Percentiles rank a stretch among this genome's conserved stretches.
phyloP scores from a whole-genome alignment of 768 basidiomycete species.

The Ramaria sp. region DNA sequence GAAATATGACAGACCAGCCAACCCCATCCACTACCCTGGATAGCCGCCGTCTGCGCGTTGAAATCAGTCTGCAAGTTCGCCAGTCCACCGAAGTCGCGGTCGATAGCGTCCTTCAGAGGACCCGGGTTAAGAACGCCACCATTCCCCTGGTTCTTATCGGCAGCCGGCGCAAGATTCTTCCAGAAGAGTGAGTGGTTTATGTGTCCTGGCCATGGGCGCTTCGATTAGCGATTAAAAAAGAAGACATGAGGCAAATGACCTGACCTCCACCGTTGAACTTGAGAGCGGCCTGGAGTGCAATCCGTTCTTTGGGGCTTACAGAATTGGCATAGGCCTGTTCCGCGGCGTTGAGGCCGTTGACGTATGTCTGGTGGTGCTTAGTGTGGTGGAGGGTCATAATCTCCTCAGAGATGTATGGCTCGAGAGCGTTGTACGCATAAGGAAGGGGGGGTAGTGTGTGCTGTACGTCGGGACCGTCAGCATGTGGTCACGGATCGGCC shows the following conservation, averaged over 20 bases:
- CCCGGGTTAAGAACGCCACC: conserved; percentile 55
- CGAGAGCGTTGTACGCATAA: conserved; percentile 80
- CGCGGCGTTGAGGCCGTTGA: conserved; percentile 85
- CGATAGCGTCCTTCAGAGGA: conserved; percentile 56
- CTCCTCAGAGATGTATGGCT: conserved; percentile 84
- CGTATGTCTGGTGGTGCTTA: conserved; percentile 94
- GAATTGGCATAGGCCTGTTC: conserved; percentile 66
- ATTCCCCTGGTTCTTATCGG: conserved; percentile 38
- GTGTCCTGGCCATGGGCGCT: conserved; percentile 35
- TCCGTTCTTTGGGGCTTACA: conserved; percentile 62
- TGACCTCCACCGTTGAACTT: conserved; percentile 94
- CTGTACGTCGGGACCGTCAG: background rate
- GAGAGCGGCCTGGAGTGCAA: conserved; percentile 81
- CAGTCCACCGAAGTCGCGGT: conserved; percentile 51
- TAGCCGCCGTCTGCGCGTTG: conserved; percentile 73
- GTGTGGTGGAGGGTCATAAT: conserved; percentile 94
- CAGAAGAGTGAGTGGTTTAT: conserved; percentile 96
- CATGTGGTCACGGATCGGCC: background rate
- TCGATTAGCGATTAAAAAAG: background rate
- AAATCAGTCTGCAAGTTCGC: conserved; percentile 71
- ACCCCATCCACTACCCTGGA: conserved; percentile 94
- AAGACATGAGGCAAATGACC: conserved; percentile 15
- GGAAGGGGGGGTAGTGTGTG: conserved; percentile 63
- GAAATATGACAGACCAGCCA: conserved; percentile 65
- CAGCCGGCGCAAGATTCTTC: conserved; percentile 77